Base-by-base conservation (phyloP, 2,329 filamentous ascomycete species). In the Cladosporium austrohemisphaericum region DNA sequence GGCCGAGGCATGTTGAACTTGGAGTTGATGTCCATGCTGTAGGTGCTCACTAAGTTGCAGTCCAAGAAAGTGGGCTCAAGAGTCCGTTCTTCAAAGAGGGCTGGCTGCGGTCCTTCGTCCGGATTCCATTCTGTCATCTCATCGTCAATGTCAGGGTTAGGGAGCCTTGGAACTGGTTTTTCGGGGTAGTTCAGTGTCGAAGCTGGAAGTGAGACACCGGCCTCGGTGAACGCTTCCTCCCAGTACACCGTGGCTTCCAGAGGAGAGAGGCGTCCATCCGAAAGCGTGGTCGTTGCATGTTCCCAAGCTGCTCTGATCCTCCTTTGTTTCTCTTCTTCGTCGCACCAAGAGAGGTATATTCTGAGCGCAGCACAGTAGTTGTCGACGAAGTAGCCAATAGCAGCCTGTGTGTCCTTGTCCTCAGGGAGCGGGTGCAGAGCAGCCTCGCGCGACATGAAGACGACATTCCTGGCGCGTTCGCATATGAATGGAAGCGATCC, bases 381-480 rank as follows among this genome's bases (percentile, higher is more conserved):
- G 35, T 71, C 67, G 2, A 69, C 54, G 36, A 68, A 69, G 0
- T 41, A 14, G 4, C 65, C 67, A 19, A 68, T 64, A 5, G 65
- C 62, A 9, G 53, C 31, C 14, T 37, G 41, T 0, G 40, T 55
- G 2, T 66, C 63, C 14, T 62, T 46, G 14, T 63, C 60, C 3
- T 45, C 22, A 3, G 63, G 55, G n/a, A 60, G 14, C 4, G 52
- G 41, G 4, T 52, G 43, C 1, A 65, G 50, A 7, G 59, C 62
- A 9, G 32, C 8, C 4, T 50, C 40, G 1, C 20, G 14, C 10
- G 46, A 29, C 2, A 41, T 14, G 14, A 56, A 57, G 9, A 58
- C 46, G 4, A 54, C 49, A n/a, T 35, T 9, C 6, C 41, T 41
- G 22, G 53, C 57, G 16, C 55, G 52, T 3, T 41, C 19, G 11